Evolutionary conservation across 2,329 filamentous ascomycete species (phyloP).

Genomic region (Helicocarpus griseus): DNA sequence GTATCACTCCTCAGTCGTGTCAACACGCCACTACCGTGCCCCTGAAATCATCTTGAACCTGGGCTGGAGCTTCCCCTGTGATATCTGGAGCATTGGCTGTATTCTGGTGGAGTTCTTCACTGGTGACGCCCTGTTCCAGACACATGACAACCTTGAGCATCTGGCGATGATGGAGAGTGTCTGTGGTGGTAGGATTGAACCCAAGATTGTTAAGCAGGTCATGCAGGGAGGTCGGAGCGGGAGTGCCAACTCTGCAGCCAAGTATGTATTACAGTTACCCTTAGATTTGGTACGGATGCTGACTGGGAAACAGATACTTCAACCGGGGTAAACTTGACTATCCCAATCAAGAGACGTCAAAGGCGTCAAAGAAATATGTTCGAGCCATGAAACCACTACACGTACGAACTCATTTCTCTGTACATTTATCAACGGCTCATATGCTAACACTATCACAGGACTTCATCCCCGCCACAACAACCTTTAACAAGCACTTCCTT

Average conservation of each 20-base stretch:
- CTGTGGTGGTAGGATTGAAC: slow-evolving; percentile 47
- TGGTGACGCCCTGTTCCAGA: slow-evolving; percentile 58
- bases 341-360: slow-evolving; percentile 52
- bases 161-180: slow-evolving; percentile 61
- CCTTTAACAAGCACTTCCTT: slow-evolving; percentile 55
- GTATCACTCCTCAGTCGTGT: slow-evolving; percentile 59
- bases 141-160: slow-evolving; percentile 59
- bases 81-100: slow-evolving; percentile 61
- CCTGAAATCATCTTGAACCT: slow-evolving; percentile 59
- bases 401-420: slow-evolving; percentile 30
- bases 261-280: slow-evolving; percentile 35
- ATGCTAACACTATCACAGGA: slow-evolving; percentile 37
- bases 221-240: slow-evolving; percentile 38
- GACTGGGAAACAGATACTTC: slow-evolving; percentile 42
- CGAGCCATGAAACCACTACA: slow-evolving; percentile 56
- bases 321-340: slow-evolving; percentile 50
- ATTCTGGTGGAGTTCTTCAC: slow-evolving; percentile 61
- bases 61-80: slow-evolving; percentile 59
- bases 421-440: background rate
- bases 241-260: slow-evolving; percentile 44
- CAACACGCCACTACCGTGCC: slow-evolving; percentile 56
- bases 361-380: slow-evolving; percentile 56
- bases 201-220: slow-evolving; percentile 45
- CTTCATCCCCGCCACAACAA: slow-evolving; percentile 50
- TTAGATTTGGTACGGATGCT: slow-evolving; percentile 16